Conservation (phyloP, 495 filamentous ascomycete genomes). For the Wilcoxina mikolae region DNA sequence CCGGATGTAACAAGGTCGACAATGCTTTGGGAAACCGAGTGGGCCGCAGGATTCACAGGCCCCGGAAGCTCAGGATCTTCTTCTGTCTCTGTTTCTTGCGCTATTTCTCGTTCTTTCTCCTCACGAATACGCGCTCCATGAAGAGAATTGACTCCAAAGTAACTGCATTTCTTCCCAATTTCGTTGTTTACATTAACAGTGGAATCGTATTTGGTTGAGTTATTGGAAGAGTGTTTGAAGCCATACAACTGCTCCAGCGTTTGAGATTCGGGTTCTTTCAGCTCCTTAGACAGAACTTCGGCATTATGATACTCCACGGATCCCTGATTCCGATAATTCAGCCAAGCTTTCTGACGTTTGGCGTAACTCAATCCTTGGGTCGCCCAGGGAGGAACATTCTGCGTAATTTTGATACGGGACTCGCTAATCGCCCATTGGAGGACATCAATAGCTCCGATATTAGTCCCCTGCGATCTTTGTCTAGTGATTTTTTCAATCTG, state of each 20-base stretch:
- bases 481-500: constrained; percentile 26
- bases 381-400: constrained; percentile 45
- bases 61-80: constrained; percentile 39
- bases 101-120: constrained; percentile 56
- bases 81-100: constrained; percentile 48
- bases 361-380: constrained; percentile 41
- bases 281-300: not conserved
- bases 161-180: constrained; percentile 29
- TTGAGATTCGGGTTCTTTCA: constrained; percentile 33
- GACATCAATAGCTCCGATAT: constrained; percentile 41
- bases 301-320: constrained; percentile 27
- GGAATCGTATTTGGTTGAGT: not conserved
- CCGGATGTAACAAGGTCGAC: constrained; percentile 30
- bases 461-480: not conserved
- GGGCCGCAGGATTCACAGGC: constrained; percentile 28
- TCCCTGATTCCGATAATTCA: constrained; percentile 3
- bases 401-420: constrained; percentile 37
- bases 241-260: constrained; percentile 34
- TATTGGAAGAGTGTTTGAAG: not conserved
- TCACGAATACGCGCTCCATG: constrained; percentile 39
- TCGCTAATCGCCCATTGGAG: constrained; percentile 45
- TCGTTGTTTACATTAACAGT: constrained; percentile 29
- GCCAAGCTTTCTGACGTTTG: constrained; percentile 17
- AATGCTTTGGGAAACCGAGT: constrained; percentile 37
- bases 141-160: constrained; percentile 31